These are phyloP conservation scores for Schrenkiella parvula DNA, from an alignment of 345 rosid species.

Conservation along the genomic window DNA sequence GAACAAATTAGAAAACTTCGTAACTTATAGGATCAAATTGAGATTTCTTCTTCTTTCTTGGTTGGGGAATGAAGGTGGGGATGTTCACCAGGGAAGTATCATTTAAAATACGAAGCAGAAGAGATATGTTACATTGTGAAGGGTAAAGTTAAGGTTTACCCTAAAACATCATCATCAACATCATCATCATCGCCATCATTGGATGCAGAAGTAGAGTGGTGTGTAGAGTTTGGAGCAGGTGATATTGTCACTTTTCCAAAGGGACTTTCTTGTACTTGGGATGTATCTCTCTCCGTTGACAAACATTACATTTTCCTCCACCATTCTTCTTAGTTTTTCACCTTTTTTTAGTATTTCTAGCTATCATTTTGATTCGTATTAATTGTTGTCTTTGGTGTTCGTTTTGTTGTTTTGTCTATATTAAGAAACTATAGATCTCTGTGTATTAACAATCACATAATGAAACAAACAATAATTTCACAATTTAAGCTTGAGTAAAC, in stretches of 20 bases:
- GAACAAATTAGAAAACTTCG: neutral
- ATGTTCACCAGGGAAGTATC: slow-evolving; percentile 81
- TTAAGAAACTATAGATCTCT: neutral
- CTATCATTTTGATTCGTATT: neutral
- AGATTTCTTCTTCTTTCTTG: neutral
- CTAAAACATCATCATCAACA: slow-evolving; percentile 41
- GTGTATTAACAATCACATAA: neutral
- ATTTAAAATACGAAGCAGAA: slow-evolving; percentile 80
- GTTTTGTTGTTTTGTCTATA: neutral
- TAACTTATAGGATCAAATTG: neutral
- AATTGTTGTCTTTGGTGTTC: neutral
- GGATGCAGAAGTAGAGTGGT: slow-evolving; percentile 31
- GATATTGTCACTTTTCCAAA: slow-evolving; percentile 83
- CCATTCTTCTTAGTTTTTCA: slow-evolving; percentile 10
- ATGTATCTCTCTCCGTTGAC: slow-evolving; percentile 76
- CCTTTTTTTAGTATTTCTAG: neutral
- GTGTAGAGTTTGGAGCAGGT: slow-evolving; percentile 87
- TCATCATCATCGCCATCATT: slow-evolving; percentile 9
- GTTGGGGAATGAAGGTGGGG: slow-evolving; percentile 53
- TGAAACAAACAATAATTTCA: neutral
- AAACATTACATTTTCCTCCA: slow-evolving; percentile 79
- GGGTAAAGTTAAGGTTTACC: slow-evolving; percentile 75
- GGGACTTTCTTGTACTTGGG: slow-evolving; percentile 94
- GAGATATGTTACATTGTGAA: slow-evolving; percentile 79
- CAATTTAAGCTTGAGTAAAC: neutral